These are phyloP conservation scores for Escallonia rubra DNA, from an alignment of 129 eudicot genomes.

Conservation along the genomic window DNA sequence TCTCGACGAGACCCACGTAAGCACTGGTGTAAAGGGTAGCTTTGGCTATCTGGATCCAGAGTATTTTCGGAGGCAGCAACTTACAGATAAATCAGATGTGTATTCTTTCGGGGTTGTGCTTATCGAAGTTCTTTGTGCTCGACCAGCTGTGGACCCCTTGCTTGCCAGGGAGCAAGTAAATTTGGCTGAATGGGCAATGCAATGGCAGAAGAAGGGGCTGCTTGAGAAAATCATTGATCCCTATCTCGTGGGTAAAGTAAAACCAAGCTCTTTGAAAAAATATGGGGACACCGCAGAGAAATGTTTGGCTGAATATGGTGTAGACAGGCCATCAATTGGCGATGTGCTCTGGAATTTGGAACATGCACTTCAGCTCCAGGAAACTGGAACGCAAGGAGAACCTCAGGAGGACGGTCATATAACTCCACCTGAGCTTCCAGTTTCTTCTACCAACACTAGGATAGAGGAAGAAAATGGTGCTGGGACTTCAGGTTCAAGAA, in stretches of 20 bases:
- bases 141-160: conserved; percentile 69
- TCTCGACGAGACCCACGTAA: conserved; percentile 73
- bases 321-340: conserved; percentile 88
- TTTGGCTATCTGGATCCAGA: conserved; percentile 81
- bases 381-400: conserved; percentile 23
- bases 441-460: conserved; percentile 10
- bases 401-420: conserved; percentile 5
- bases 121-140: conserved; percentile 73
- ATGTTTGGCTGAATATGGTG: conserved; percentile 81
- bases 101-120: conserved; percentile 83
- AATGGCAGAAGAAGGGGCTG: conserved; percentile 56
- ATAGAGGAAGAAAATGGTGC: conserved; percentile 25
- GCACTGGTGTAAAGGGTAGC: conserved; percentile 84
- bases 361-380: conserved; percentile 71
- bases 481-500: conserved; percentile 39
- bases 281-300: conserved; percentile 70
- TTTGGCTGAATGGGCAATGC: conserved; percentile 81
- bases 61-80: conserved; percentile 69
- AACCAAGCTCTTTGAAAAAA: conserved; percentile 41
- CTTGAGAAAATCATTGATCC: conserved; percentile 51
- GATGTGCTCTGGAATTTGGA: conserved; percentile 91
- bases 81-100: conserved; percentile 70
- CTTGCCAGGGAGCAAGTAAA: conserved; percentile 65
- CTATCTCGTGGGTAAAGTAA: conserved; percentile 39
- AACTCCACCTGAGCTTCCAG: conserved; percentile 17